Evolutionary conservation across 179 eudicot genomes (phyloP).

Genomic region (Spergularia azorica): DNA sequence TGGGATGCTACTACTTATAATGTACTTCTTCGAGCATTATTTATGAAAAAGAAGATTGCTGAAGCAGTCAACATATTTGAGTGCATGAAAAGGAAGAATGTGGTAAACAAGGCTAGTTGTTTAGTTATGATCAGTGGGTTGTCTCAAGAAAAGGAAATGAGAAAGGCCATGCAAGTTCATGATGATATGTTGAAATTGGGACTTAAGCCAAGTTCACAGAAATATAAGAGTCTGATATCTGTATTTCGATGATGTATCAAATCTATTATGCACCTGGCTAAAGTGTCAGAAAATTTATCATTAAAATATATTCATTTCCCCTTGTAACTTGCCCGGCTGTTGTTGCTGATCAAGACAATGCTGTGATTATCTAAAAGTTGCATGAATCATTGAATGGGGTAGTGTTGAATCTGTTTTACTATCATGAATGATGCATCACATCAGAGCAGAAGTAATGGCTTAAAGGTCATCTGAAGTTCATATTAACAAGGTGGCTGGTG

Average conservation of each 20-base stretch:
- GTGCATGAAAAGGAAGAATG: conserved; percentile 57
- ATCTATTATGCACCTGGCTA: not conserved
- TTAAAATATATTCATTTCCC: not conserved
- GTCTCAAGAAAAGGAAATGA: conserved; percentile 60
- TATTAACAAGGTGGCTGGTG: not conserved
- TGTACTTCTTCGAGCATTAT: conserved; percentile 52
- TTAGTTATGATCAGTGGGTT: conserved; percentile 66
- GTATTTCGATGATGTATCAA: conserved; percentile 48
- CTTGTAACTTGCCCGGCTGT: not conserved
- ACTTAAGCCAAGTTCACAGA: conserved; percentile 61
- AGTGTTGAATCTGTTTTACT: not conserved
- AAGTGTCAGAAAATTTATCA: not conserved
- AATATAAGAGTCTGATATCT: conserved; percentile 65
- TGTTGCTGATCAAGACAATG: not conserved
- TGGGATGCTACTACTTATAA: conserved; percentile 62
- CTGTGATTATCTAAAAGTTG: not conserved
- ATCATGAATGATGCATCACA: not conserved
- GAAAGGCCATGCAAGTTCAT: conserved; percentile 80
- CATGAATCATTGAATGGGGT: not conserved
- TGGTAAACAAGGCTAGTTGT: conserved; percentile 59
- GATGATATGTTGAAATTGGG: conserved; percentile 90
- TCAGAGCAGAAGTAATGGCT: not conserved
- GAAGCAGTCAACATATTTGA: conserved; percentile 60
- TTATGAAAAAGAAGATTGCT: conserved; percentile 51
- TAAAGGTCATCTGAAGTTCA: not conserved